Conservation (phyloP, 176 grass and related monocot genomes). For the Hsuehochloa calcarea region DNA sequence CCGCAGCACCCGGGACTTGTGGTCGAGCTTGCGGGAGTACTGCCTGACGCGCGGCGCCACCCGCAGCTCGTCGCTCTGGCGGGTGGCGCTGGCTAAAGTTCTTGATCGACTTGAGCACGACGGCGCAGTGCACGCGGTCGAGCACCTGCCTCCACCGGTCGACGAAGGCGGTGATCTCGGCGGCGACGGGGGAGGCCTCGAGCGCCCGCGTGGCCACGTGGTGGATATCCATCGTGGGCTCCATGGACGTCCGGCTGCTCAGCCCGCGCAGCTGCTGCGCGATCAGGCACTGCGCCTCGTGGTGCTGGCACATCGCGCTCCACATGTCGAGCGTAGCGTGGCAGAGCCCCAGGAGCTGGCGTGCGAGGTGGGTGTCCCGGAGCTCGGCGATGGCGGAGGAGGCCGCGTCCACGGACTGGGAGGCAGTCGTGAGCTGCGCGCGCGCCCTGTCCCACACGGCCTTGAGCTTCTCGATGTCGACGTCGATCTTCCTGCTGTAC, state of each 20-base stretch:
- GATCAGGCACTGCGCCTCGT: conserved; percentile 54
- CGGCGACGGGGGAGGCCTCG: conserved; percentile 41
- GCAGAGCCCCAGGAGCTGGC: conserved; percentile 62
- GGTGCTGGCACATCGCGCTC: conserved; percentile 54
- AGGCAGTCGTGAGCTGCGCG: conserved; percentile 38
- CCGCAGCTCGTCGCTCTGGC: conserved; percentile 58
- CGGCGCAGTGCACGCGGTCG: conserved; percentile 45
- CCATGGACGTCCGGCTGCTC: conserved; percentile 46
- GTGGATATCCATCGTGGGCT: conserved; percentile 65
- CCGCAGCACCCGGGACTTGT: conserved; percentile 56
- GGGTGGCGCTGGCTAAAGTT: conserved; percentile 37
- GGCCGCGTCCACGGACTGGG: conserved; percentile 43
- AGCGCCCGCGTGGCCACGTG: conserved; percentile 56
- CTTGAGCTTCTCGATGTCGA: conserved; percentile 63
- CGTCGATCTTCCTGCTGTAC: conserved; percentile 50
- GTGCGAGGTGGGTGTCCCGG: conserved; percentile 62
- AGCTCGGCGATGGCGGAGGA: conserved; percentile 53
- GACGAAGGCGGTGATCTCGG: conserved; percentile 52
- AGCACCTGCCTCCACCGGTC: conserved; percentile 60
- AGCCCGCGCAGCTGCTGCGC: conserved; percentile 70
- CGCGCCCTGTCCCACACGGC: conserved; percentile 50
- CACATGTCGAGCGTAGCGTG: conserved; percentile 56
- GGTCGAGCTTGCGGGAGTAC: conserved; percentile 53
- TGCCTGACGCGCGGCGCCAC: conserved; percentile 38
- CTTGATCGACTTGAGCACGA: conserved; percentile 49